phyloP scores from a whole-genome alignment of 1,284 basidiomycete species.

The Ustilago bromivora region DNA sequence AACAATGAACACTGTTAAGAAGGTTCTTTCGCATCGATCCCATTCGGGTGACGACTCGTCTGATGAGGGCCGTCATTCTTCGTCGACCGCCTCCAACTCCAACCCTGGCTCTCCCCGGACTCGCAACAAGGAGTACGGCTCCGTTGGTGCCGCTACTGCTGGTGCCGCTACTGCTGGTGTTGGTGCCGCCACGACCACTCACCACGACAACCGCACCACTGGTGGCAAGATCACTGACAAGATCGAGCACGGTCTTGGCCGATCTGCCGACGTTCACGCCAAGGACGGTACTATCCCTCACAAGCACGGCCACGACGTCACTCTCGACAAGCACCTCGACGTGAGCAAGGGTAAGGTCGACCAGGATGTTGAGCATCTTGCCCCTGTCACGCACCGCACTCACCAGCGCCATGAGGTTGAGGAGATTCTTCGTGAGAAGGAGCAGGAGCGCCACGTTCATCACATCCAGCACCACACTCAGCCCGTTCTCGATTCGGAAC shows the following conservation, averaged over 20 bases:
- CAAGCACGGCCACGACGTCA: constrained; percentile 48
- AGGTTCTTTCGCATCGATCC: constrained; percentile 45
- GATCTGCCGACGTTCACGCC: constrained; percentile 45
- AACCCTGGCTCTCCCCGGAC: constrained; percentile 35
- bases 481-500: constrained; percentile 68
- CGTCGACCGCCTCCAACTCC: constrained; percentile 43
- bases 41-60: constrained; percentile 43
- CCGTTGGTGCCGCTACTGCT: constrained; percentile 16
- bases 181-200: constrained; percentile 10
- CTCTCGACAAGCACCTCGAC: constrained; percentile 53
- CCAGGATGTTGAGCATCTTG: constrained; percentile 70
- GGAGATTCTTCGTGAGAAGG: constrained; percentile 68
- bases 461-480: constrained; percentile 70
- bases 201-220: constrained; percentile 20
- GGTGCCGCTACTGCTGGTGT: constrained; percentile 6
- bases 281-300: constrained; percentile 49
- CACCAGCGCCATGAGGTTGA: constrained; percentile 69
- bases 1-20: constrained; percentile 54
- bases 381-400: constrained; percentile 62
- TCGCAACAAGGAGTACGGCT: constrained; percentile 29
- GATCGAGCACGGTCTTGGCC: constrained; percentile 48
- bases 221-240: constrained; percentile 40
- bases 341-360: constrained; percentile 61
- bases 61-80: constrained; percentile 33
- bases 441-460: constrained; percentile 69